Base-by-base conservation (phyloP, 2,329 filamentous ascomycete genomes). In the Zopfia rhizophila region DNA sequence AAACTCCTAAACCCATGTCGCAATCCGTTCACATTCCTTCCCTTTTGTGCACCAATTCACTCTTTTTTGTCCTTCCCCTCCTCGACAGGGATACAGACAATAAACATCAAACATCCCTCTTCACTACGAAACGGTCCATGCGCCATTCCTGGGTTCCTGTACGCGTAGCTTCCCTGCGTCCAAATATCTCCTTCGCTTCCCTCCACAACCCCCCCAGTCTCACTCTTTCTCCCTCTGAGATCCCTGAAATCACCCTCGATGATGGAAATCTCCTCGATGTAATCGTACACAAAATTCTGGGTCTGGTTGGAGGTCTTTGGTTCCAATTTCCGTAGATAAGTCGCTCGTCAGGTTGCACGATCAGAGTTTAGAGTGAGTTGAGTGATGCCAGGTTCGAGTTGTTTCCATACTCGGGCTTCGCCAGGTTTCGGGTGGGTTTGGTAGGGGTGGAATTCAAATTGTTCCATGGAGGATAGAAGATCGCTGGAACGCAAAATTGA, bases 261-360 rank as follows among this genome's bases (percentile, higher is more conserved):
- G 25, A 48, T 42, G 8, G 43, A 37, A 6, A 46, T 42, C 43
- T 46, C 47, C 22, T 46, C 42, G 18, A 51, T 23, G 22, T 46
- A 51, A 16, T 42, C 43, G 38, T 51, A 43, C 18, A 47, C 37
- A 30, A 47, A 51, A 18, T 51, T 51, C 31, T 50, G 47, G 16
- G 46, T 45, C 28, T 50, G 41, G 23, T 50, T 50, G 12, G 14
- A n/a, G 3, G 42, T 50, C 4, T 40, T 27, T 11, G 46, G 46
- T 5, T 45, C 32, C 47, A 33, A 50, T 27, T 31, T 28, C 32
- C 46, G 47, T 2, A 50, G 31, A 18, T 39, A 50, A 4, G 42
- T 50, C 3, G 14, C 46, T 8, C 46, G 40, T 2, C 46, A 40
- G n/a, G 46, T 48, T 35, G 31, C 18, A 3, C 38, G 25, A 32